Evolutionary conservation across 208 protist genomes (phyloP).

Genomic region (Acanthamoeba rhysodes): DNA sequence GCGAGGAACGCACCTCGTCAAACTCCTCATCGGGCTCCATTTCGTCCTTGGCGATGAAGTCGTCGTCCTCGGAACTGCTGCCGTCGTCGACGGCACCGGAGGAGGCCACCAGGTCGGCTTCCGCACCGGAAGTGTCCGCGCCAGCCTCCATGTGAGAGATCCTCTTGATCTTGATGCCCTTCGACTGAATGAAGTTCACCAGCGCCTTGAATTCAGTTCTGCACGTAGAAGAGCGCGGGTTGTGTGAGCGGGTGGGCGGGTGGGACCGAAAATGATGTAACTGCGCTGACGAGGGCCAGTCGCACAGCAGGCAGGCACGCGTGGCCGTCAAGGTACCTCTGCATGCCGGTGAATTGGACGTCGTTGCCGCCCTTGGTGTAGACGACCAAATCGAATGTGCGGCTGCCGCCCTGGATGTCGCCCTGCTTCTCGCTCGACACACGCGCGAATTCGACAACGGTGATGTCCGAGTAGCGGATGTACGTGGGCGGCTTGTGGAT

Average conservation of each 20-base stretch:
- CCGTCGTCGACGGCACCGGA: neutral
- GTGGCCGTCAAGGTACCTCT: neutral
- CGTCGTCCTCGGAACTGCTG: conserved; percentile 29
- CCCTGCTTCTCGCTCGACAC: conserved; percentile 62
- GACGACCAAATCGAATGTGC: conserved; percentile 82
- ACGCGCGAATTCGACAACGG: conserved; percentile 83
- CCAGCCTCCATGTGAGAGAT: conserved; percentile 59
- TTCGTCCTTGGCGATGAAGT: conserved; percentile 61
- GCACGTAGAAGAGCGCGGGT: neutral
- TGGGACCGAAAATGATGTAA: too few species aligned
- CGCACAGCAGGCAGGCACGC: too few species aligned
- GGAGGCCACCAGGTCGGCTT: neutral
- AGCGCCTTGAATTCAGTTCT: conserved; percentile 66
- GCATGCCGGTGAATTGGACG: conserved; percentile 36
- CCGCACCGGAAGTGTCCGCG: conserved; percentile 19
- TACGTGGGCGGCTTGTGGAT: conserved; percentile 88
- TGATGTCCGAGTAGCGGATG: conserved; percentile 81
- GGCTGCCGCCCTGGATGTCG: conserved; percentile 11
- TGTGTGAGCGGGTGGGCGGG: too few species aligned
- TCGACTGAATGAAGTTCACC: conserved; percentile 46
- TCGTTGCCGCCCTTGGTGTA: conserved; percentile 54
- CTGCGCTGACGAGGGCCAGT: too few species aligned
- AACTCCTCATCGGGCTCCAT: conserved; percentile 27
- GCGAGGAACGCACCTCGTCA: neutral
- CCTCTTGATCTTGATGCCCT: conserved; percentile 53